Percentiles rank a stretch among this genome's conserved stretches.
Conservation (phyloP, 768 basidiomycete genomes). For the Russula olivacea region DNA sequence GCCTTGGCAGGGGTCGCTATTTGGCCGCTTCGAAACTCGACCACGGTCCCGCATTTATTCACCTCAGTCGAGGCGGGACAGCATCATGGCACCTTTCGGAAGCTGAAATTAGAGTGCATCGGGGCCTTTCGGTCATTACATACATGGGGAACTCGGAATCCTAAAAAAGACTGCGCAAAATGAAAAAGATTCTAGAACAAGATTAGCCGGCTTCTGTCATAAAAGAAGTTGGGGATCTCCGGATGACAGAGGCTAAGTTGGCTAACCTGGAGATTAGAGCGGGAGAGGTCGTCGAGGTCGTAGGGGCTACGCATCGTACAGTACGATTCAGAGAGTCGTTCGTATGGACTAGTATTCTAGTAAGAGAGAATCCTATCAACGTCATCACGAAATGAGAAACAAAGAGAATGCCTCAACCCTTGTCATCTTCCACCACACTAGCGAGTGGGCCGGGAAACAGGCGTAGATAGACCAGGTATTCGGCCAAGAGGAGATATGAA, state of each 20-base stretch:
- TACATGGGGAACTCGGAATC: not conserved
- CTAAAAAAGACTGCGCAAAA: not conserved
- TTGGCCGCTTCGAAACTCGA: not conserved
- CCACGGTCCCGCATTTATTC: no score
- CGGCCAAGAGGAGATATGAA: conserved; percentile 39
- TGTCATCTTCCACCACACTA: not conserved
- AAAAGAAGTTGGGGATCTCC: not conserved
- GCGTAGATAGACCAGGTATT: conserved; percentile 59
- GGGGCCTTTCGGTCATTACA: not conserved
- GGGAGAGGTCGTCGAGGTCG: not conserved
- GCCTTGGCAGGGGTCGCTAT: not conserved
- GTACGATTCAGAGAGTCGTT: no score
- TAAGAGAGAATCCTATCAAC: not conserved
- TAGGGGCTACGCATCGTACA: not conserved
- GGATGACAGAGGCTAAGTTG: not conserved
- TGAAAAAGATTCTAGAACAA: not conserved
- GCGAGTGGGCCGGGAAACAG: conserved; percentile 55
- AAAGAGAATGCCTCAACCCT: conserved; percentile 35
- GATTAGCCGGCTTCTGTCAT: not conserved
- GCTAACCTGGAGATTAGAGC: not conserved
- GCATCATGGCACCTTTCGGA: not conserved
- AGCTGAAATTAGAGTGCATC: not conserved
- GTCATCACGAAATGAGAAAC: not conserved
- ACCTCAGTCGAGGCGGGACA: not conserved
- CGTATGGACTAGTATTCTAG: not conserved